Base-by-base conservation (phyloP, 345 rosid species). In the Corchorus olitorius region DNA sequence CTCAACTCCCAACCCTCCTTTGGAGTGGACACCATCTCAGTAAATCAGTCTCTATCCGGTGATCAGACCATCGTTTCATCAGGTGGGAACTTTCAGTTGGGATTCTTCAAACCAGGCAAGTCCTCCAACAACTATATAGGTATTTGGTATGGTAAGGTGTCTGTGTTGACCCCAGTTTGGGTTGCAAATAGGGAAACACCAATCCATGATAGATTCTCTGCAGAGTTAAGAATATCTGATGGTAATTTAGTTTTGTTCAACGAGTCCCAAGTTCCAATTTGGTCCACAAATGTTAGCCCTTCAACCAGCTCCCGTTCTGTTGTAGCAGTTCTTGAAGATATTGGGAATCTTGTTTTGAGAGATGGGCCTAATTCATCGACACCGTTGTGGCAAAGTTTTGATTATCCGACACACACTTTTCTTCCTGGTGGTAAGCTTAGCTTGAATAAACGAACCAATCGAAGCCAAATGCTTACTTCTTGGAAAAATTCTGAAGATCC, bases 141-240 rank as follows among this genome's bases (percentile, higher is more conserved):
- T 2, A 89, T 88, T 78, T 88, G 90, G 97, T 92, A 86, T 82
- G 62, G 75, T 1, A 62, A 19, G 10, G 78, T 93, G 46, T 62
- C 88, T 52, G 0, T 1, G 19, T 80, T 0, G 69, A 88, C 91
- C 43, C 0, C 82, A 2, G 88, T 90, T 33, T 92, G 97, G 97
- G 94, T 92, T 5, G 97, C 98, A 49, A 93, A 93, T 58, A 86
- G 97, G 71, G 89, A 83, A 33, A 76, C 34, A 15, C 93, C 97
- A 6, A 83, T 92, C 77, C 69, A 79, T 34, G 84, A 89, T 73
- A 85, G 71, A n/a, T 45, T 2, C 66, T 77, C 89, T 17, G 83
- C 93, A 0, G 78, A 78, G 49, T 80, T 93, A 65, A 87, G 75
- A 80, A 82, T 94, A 59, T 87, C 86, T 16, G 54, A 77, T 49